Conservation (phyloP, 2,329 filamentous ascomycete species). For the Didymella arachidicola region DNA sequence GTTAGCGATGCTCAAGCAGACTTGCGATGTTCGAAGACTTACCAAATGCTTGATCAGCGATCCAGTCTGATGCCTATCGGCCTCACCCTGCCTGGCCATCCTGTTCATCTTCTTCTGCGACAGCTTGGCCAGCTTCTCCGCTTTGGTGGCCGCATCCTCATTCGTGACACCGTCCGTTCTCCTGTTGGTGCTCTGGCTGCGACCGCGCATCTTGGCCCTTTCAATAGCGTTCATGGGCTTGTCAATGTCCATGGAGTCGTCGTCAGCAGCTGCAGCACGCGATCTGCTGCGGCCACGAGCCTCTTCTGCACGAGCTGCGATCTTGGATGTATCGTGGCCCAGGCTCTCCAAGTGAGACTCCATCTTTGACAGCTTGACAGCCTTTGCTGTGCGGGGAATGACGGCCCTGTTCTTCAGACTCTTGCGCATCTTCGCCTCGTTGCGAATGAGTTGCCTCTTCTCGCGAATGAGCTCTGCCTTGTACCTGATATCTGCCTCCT, state of each 20-base stretch:
- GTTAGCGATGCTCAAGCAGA: slow-evolving; percentile 26
- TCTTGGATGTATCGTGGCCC: slow-evolving; percentile 81
- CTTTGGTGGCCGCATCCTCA: slow-evolving; percentile 73
- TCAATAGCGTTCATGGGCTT: slow-evolving; percentile 50
- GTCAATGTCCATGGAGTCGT: slow-evolving; percentile 76
- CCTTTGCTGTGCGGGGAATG: slow-evolving; percentile 82
- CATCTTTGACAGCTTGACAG: slow-evolving; percentile 86
- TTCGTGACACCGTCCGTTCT: slow-evolving; percentile 79
- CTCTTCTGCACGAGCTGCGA: slow-evolving; percentile 75
- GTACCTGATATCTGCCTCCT: slow-evolving; percentile 84
- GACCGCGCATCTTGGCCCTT: slow-evolving; percentile 75
- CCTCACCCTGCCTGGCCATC: slow-evolving; percentile 96
- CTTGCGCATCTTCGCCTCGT: slow-evolving; percentile 95
- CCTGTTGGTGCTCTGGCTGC: slow-evolving; percentile 72
- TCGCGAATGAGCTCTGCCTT: slow-evolving; percentile 96
- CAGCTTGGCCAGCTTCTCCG: slow-evolving; percentile 85
- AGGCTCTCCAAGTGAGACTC: slow-evolving; percentile 84
- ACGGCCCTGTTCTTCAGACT: slow-evolving; percentile 95
- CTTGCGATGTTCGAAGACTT: slow-evolving; percentile 56
- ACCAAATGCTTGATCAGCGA: slow-evolving; percentile 90
- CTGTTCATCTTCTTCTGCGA: slow-evolving; percentile 98
- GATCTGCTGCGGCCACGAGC: slow-evolving; percentile 75
- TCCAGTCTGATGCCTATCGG: slow-evolving; percentile 85
- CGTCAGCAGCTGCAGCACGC: slow-evolving; percentile 61
- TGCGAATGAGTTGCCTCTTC: slow-evolving; percentile 90